These are phyloP conservation scores for Eutypella sp. DNA, from an alignment of 2,329 filamentous ascomycete species.

Conservation along the genomic window DNA sequence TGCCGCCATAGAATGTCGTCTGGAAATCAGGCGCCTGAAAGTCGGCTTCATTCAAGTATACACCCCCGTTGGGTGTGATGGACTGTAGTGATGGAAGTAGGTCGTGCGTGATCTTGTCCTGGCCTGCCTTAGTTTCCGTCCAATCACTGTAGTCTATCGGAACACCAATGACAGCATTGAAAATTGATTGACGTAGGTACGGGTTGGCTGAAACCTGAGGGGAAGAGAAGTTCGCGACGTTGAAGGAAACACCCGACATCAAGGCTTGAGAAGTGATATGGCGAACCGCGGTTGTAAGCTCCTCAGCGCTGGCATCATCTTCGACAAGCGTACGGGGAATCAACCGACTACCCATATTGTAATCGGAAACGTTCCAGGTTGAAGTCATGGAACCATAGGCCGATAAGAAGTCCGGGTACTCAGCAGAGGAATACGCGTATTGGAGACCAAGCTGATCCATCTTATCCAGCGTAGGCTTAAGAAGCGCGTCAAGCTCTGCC, in stretches of 20 bases:
- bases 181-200: slow-evolving; percentile 42
- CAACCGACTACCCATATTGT: slow-evolving; percentile 11
- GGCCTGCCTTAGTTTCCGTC: background rate
- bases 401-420: slow-evolving; percentile 6
- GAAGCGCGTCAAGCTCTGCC: slow-evolving; percentile 4
- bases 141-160: background rate
- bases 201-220: slow-evolving; percentile 6
- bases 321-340: slow-evolving; percentile 10
- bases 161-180: slow-evolving; percentile 43
- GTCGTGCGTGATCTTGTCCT: background rate
- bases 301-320: slow-evolving; percentile 2
- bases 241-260: slow-evolving; percentile 4
- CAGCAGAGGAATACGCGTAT: slow-evolving; percentile 7
- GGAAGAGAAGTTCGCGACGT: background rate
- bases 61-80: background rate
- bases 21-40: slow-evolving; percentile 1
- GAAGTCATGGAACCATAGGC: slow-evolving; percentile 4
- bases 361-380: slow-evolving; percentile 12
- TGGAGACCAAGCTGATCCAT: slow-evolving; percentile 7
- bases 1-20: background rate
- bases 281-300: slow-evolving; percentile 7
- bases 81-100: background rate
- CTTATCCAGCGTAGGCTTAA: slow-evolving; percentile 4
- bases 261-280: slow-evolving; percentile 5
- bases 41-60: slow-evolving; percentile 4